Conservation (phyloP, 1,284 basidiomycete species). For the Grifola frondosa region DNA sequence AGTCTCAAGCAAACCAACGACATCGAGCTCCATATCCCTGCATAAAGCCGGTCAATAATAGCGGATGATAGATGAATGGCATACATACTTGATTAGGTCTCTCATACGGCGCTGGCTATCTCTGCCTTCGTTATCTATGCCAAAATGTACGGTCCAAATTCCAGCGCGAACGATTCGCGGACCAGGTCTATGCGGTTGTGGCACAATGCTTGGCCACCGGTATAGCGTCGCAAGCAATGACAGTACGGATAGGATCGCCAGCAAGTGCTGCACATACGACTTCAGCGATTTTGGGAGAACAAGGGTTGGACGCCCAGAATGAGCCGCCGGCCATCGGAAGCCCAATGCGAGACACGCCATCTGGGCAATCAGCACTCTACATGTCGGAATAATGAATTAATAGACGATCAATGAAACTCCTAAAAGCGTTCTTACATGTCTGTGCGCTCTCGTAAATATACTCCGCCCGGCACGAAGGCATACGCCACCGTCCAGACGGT, state of each 20-base stretch:
- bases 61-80: background rate
- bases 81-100: slow-evolving; percentile 60
- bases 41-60: too few species aligned
- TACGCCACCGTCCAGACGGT: slow-evolving; percentile 85
- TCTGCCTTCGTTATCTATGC: slow-evolving; percentile 78
- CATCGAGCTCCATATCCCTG: slow-evolving; percentile 80
- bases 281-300: slow-evolving; percentile 42
- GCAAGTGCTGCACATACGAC: slow-evolving; percentile 21
- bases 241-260: slow-evolving; percentile 47
- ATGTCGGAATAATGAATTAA: background rate
- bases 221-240: slow-evolving; percentile 57
- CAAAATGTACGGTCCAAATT: slow-evolving; percentile 94
- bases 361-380: slow-evolving; percentile 53
- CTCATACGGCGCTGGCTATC: slow-evolving; percentile 83
- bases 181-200: slow-evolving; percentile 63
- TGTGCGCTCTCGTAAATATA: slow-evolving; percentile 79
- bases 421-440: slow-evolving; percentile 50
- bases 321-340: slow-evolving; percentile 39
- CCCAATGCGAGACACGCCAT: slow-evolving; percentile 48
- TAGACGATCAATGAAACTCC: background rate
- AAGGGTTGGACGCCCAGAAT: slow-evolving; percentile 41
- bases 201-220: slow-evolving; percentile 45
- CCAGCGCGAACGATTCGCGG: slow-evolving; percentile 80
- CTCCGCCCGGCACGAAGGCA: slow-evolving; percentile 88
- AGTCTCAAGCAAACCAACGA: slow-evolving; percentile 84